Evolutionary conservation across 345 rosid species (phyloP).

Genomic region (Conringia planisiliqua): DNA sequence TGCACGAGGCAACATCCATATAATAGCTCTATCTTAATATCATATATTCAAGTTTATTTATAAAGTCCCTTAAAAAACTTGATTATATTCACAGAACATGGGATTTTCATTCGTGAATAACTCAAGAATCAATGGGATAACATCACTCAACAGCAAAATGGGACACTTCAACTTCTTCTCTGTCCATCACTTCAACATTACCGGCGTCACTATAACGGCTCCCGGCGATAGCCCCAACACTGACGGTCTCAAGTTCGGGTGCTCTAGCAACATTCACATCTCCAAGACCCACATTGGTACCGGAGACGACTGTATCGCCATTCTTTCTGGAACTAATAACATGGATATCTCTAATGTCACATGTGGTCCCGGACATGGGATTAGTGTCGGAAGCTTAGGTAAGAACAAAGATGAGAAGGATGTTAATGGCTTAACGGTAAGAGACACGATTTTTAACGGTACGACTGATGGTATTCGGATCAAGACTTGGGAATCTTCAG

Average conservation of each 20-base stretch:
- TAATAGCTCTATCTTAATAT: not conserved
- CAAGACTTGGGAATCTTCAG: not conserved
- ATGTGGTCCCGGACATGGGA: not conserved
- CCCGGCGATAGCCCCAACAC: not conserved
- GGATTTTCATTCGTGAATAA: not conserved
- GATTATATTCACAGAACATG: not conserved
- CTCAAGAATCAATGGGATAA: not conserved
- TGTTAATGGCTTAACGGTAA: not conserved
- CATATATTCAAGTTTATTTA: not conserved
- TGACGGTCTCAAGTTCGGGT: not conserved
- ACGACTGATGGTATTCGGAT: not conserved
- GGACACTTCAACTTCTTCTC: not conserved
- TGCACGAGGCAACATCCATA: not conserved
- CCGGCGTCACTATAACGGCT: not conserved
- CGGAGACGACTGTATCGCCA: not conserved
- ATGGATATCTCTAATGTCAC: not conserved
- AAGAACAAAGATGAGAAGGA: not conserved
- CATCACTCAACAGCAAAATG: too few species aligned
- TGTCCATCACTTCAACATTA: not conserved
- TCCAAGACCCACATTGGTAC: not conserved
- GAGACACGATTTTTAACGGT: not conserved
- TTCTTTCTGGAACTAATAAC: not conserved
- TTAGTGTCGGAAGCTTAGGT: not conserved
- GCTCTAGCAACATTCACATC: not conserved
- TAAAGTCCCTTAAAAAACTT: not conserved